Base-by-base conservation (phyloP, 1,284 basidiomycete species). In the Gomphus bonarii region DNA sequence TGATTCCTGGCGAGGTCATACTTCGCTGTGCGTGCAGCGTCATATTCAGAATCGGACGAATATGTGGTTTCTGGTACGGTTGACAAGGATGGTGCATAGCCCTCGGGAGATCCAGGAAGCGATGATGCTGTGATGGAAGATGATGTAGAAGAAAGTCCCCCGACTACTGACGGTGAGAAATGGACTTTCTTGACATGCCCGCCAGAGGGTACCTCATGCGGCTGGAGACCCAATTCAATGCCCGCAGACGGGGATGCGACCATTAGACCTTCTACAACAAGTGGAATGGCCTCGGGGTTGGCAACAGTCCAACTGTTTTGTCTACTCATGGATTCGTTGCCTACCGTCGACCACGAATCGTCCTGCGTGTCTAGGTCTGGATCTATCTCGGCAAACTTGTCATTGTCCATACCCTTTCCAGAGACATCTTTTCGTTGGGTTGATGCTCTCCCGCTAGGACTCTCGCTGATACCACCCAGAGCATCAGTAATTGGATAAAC, bases 81-180 rank as follows among this genome's bases (percentile, higher is more conserved):
- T 14, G 59, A 50, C 11, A 60, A 43, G 20, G 55, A 57, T 22
- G 57, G 57, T 30, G 36, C 50, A 46, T 53, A 58, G 3, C 50
- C 38, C 18, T n/a, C 63, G 22, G 63, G 62, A 14, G 68, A 69
- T 12, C 63, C 64, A 5, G 66, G 69, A n/a, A 67, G 65, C 31
- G 69, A 66, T 38, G 65, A 64, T 46, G 55, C 63, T 8, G 50
- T 50, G 18, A 57, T 50, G 14, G 59, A 60, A n/a, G 49, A 52
- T 35, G 57, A 52, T n/a, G 62, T 61, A 14, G 65, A 61, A 8
- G 62, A 60, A 16, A 68, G 58, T 1, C 70, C 73, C 16, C 70
- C 73, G 6, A 64, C 63, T 10, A 73, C 72, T 4, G 75, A 75
- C 1, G 76, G 75, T 16, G 76, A 72, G 63, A 78, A 80, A 58